phyloP scores from a whole-genome alignment of 1,284 basidiomycete species.

The Sporisorium reilianum region DNA sequence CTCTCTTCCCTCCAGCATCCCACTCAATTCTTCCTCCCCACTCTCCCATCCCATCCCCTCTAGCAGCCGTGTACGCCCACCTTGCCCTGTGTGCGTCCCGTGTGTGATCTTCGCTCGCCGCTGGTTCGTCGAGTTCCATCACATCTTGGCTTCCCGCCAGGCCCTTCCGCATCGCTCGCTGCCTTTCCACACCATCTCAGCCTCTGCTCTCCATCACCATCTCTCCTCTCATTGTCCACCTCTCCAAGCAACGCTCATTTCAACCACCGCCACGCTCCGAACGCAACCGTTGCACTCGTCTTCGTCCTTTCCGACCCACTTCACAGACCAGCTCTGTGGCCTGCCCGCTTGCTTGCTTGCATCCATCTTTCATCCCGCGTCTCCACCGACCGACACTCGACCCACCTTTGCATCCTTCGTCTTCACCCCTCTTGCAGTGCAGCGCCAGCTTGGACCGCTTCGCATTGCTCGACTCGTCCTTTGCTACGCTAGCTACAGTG shows the following conservation, averaged over 20 bases:
- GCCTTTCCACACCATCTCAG: neutral
- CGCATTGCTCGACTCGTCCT: neutral
- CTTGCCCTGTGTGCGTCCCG: neutral
- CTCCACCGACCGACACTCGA: slow-evolving; percentile 15
- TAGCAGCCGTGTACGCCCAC: neutral
- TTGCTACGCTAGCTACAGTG: neutral
- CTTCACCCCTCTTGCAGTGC: neutral
- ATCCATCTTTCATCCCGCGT: slow-evolving; percentile 17
- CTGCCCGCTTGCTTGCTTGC: slow-evolving; percentile 33
- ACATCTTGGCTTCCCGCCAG: slow-evolving; percentile 12
- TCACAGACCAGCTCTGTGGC: slow-evolving; percentile 43
- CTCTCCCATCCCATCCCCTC: neutral
- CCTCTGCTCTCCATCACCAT: slow-evolving; percentile 1
- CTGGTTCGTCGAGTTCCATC: slow-evolving; percentile 10
- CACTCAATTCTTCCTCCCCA: neutral
- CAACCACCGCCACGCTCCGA: slow-evolving; percentile 3
- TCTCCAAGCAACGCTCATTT: slow-evolving; percentile 9
- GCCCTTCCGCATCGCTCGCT: neutral
- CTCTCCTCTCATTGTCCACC: neutral
- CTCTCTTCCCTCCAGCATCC: neutral
- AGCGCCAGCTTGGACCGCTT: slow-evolving; percentile 2
- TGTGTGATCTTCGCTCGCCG: slow-evolving; percentile 11
- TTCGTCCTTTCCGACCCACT: slow-evolving; percentile 5
- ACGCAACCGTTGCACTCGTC: neutral
- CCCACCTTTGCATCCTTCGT: neutral